A percentile compares a stretch with the other conserved stretches of the same genome.
Conservation (phyloP, 2,329 filamentous ascomycete genomes). For the Pestalotiopsis sp. region DNA sequence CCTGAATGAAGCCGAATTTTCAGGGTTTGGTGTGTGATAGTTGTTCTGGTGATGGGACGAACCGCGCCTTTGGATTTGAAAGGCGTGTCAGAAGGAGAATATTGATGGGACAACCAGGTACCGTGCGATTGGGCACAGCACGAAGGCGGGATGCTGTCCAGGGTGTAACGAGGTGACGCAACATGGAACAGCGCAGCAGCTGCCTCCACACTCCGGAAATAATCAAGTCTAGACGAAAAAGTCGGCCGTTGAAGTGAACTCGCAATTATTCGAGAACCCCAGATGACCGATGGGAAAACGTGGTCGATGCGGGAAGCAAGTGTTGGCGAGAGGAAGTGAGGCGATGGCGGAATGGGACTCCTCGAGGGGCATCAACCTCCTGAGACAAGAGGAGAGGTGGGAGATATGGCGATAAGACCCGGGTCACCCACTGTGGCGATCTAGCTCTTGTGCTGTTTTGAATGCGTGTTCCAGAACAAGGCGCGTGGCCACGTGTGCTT, state of each 20-base stretch:
- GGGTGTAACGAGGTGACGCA: constrained; percentile 9
- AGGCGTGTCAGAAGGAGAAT: neutral
- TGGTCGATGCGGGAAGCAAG: neutral
- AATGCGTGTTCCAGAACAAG: neutral
- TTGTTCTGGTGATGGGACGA: neutral
- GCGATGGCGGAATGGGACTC: neutral
- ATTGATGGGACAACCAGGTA: neutral
- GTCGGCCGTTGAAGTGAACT: neutral
- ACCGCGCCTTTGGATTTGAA: neutral
- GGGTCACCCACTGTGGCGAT: neutral
- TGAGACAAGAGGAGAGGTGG: neutral
- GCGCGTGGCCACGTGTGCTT: neutral
- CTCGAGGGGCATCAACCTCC: neutral
- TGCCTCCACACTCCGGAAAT: neutral
- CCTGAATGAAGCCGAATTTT: constrained; percentile 5
- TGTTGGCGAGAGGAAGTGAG: neutral
- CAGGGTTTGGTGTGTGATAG: neutral
- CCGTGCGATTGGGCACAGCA: neutral
- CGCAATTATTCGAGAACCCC: neutral
- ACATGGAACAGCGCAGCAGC: neutral
- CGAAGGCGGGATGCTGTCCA: neutral
- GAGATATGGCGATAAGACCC: neutral
- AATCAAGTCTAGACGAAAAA: neutral
- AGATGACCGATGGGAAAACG: neutral
- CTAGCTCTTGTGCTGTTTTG: neutral